Evolutionary conservation across 192 early-diverging fungal genomes (phyloP).

Genomic region (Backusella parvicylindrica): DNA sequence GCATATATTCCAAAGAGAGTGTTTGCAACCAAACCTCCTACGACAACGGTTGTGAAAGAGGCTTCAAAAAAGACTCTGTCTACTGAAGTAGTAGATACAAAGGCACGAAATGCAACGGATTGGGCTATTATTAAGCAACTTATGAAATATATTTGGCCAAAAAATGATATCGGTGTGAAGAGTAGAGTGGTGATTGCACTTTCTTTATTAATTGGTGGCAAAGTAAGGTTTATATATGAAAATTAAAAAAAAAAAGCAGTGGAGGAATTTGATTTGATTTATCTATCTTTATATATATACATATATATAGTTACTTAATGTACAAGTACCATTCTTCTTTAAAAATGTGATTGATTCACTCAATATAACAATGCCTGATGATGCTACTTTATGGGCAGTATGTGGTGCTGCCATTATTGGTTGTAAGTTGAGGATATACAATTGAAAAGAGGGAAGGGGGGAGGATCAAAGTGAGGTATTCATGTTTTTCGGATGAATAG

Average conservation of each 20-base stretch:
- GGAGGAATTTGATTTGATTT: constrained; percentile 27
- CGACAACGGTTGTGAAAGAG: not conserved
- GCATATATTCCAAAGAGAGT: not conserved
- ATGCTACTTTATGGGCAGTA: constrained; percentile 67
- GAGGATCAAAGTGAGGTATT: not conserved
- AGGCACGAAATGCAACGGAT: constrained; percentile 29
- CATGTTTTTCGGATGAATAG: constrained; percentile 32
- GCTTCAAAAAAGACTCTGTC: not conserved
- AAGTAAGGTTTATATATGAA: constrained; percentile 38
- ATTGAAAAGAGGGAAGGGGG: not conserved
- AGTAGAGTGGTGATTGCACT: constrained; percentile 84
- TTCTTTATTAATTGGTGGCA: constrained; percentile 76
- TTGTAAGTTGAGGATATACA: constrained; percentile 43
- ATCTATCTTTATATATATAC: no score
- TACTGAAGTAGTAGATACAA: not conserved
- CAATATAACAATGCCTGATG: constrained; percentile 60
- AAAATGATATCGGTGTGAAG: constrained; percentile 79
- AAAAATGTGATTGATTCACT: constrained; percentile 90
- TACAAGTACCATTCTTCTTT: constrained; percentile 95
- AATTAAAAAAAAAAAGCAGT: constrained; percentile 46
- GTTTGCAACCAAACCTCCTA: not conserved
- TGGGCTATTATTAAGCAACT: constrained; percentile 41
- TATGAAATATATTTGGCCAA: constrained; percentile 79
- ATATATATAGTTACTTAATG: constrained; percentile 80
- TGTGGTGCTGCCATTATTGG: constrained; percentile 93